phyloP scores from a whole-genome alignment of 768 basidiomycete species.

The Pisolithus sp. region DNA sequence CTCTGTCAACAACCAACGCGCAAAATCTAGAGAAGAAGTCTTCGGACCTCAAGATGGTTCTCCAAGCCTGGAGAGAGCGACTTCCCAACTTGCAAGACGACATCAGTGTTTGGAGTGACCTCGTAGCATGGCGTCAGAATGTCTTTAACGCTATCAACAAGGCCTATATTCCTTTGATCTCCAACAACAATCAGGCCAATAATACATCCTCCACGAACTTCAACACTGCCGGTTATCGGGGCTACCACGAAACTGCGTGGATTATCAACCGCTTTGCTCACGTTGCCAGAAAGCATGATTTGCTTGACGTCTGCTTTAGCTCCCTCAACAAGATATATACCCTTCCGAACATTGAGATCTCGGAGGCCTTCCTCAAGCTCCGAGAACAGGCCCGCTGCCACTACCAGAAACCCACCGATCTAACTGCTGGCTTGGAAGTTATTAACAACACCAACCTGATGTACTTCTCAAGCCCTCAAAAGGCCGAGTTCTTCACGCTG shows the following conservation, averaged over 20 bases:
- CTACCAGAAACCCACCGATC: constrained; percentile 91
- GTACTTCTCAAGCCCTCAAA: constrained; percentile 92
- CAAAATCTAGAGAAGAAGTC: constrained; percentile 93
- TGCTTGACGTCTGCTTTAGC: constrained; percentile 92
- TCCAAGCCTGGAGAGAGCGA: constrained; percentile 95
- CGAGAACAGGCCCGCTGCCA: constrained; percentile 98
- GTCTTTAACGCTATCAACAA: constrained; percentile 97
- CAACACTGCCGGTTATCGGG: constrained; percentile 87
- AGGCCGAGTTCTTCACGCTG: constrained; percentile 96
- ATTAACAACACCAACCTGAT: constrained; percentile 99
- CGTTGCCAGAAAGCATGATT: constrained; percentile 93
- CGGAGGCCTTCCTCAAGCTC: constrained; percentile 97
- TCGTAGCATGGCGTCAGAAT: constrained; percentile 99
- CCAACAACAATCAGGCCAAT: constrained; percentile 44
- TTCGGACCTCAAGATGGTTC: constrained; percentile 89
- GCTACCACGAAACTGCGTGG: constrained; percentile 99
- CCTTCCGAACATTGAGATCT: constrained; percentile 98
- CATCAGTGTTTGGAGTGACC: constrained; percentile 97
- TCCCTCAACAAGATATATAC: constrained; percentile 97
- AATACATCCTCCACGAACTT: constrained; percentile 49
- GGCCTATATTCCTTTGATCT: constrained; percentile 88
- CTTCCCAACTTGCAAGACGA: constrained; percentile 95
- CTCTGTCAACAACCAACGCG: constrained; percentile 77
- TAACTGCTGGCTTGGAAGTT: constrained; percentile 91
- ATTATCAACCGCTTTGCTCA: constrained; percentile 99